Conservation (phyloP, 495 filamentous ascomycete species). For the Chaetomium tenue region DNA sequence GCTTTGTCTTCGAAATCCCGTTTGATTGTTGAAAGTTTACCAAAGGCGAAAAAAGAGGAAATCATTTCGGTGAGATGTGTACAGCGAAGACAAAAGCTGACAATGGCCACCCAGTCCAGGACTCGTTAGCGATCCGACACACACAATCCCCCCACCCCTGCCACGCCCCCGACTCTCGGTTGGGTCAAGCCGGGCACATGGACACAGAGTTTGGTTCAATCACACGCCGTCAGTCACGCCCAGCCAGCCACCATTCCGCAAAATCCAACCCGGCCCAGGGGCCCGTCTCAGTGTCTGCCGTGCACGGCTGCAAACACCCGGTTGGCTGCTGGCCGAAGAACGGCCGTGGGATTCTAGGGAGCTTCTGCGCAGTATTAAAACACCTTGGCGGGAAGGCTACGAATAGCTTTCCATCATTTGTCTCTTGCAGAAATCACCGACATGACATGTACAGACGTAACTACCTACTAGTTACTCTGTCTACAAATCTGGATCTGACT, state of each 20-base stretch:
- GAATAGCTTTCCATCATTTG: neutral
- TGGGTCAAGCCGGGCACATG: constrained; percentile 10
- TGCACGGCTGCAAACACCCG: constrained; percentile 7
- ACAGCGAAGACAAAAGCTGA: neutral
- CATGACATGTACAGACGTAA: too few species aligned
- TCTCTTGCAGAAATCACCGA: neutral
- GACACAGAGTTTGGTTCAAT: constrained; percentile 12
- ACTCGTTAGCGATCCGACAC: neutral
- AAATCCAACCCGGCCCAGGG: constrained; percentile 15
- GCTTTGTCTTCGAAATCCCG: neutral
- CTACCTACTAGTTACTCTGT: too few species aligned
- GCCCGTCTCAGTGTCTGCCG: constrained; percentile 3
- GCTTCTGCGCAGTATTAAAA: constrained; percentile 8
- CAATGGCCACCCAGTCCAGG: constrained; percentile 2
- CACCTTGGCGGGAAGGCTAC: neutral
- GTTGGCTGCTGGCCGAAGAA: constrained; percentile 20
- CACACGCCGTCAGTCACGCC: constrained; percentile 7
- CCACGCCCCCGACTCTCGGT: constrained; percentile 5
- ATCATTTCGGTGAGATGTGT: too few species aligned
- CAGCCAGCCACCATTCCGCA: constrained; percentile 23
- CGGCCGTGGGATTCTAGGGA: constrained; percentile 15
- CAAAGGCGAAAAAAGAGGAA: too few species aligned
- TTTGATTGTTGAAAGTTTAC: neutral
- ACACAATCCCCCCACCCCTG: neutral
- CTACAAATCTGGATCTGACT: too few species aligned